phyloP scores from a whole-genome alignment of 306 rosid genomes.

The Citrullus amarus region DNA sequence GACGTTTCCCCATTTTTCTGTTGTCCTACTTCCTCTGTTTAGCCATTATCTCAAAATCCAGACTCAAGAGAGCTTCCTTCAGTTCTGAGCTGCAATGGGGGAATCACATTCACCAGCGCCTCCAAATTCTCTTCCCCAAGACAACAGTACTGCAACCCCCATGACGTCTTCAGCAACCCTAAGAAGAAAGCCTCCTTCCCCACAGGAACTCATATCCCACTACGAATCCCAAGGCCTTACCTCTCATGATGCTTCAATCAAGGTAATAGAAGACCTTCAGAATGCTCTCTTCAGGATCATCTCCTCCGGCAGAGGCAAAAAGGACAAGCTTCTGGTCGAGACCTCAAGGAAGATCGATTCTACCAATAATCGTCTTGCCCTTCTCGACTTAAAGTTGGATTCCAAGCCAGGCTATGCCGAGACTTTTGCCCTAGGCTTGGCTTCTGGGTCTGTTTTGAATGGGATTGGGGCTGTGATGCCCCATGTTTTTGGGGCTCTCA shows the following conservation, averaged over 20 bases:
- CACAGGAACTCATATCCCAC: constrained; percentile 59
- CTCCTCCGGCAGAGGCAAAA: constrained; percentile 55
- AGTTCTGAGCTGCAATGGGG: constrained; percentile 18
- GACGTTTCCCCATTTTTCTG: neutral
- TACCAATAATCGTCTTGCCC: constrained; percentile 29
- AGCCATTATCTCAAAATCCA: neutral
- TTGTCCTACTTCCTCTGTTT: neutral
- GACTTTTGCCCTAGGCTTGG: constrained; percentile 56
- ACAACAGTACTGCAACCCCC: neutral
- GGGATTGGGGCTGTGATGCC: constrained; percentile 46
- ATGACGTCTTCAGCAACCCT: neutral
- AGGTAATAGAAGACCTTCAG: constrained; percentile 86
- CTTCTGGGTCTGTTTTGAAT: constrained; percentile 51
- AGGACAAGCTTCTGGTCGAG: constrained; percentile 37
- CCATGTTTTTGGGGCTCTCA: constrained; percentile 37
- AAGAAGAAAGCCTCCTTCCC: constrained; percentile 42
- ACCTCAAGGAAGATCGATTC: constrained; percentile 56
- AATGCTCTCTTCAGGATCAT: constrained; percentile 50
- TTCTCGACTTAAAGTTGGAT: constrained; percentile 68
- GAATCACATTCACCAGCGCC: neutral
- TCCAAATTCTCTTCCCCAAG: neutral
- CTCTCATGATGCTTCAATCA: constrained; percentile 48
- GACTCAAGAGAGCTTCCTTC: neutral
- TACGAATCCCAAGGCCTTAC: constrained; percentile 76
- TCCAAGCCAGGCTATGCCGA: constrained; percentile 68